Conservation (phyloP, 331 rosid species). For the Acacia concinna region DNA sequence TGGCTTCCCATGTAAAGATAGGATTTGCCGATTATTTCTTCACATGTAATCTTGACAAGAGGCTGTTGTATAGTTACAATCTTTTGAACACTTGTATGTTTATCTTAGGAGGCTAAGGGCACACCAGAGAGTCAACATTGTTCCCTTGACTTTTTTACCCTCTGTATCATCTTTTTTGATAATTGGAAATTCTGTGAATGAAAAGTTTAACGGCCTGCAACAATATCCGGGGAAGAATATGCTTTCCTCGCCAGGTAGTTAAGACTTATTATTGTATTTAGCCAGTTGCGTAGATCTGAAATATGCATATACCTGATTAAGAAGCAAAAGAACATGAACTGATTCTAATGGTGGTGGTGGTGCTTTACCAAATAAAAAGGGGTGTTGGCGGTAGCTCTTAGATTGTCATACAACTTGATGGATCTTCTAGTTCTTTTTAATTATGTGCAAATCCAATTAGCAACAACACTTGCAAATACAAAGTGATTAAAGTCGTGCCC, state of each 20-base stretch:
- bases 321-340: not conserved
- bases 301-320: not conserved
- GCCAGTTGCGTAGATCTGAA: not conserved
- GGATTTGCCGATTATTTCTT: constrained; percentile 39
- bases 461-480: too few species aligned
- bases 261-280: not conserved
- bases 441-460: too few species aligned
- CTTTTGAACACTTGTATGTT: constrained; percentile 29
- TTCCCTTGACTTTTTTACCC: constrained; percentile 8
- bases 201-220: not conserved
- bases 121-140: constrained; percentile 7
- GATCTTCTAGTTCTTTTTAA: too few species aligned
- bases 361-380: not conserved
- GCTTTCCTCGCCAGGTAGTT: constrained; percentile 12
- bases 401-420: too few species aligned
- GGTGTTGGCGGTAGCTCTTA: too few species aligned
- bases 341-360: not conserved
- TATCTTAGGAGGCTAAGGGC: constrained; percentile 3
- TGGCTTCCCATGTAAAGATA: constrained; percentile 48
- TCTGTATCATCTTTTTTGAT: not conserved
- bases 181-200: not conserved
- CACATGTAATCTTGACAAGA: constrained; percentile 27
- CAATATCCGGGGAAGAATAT: not conserved
- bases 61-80: constrained; percentile 36
- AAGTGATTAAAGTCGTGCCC: too few species aligned